Evolutionary conservation across 2,329 filamentous ascomycete genomes (phyloP).

Genomic region (Colletotrichum sp.): DNA sequence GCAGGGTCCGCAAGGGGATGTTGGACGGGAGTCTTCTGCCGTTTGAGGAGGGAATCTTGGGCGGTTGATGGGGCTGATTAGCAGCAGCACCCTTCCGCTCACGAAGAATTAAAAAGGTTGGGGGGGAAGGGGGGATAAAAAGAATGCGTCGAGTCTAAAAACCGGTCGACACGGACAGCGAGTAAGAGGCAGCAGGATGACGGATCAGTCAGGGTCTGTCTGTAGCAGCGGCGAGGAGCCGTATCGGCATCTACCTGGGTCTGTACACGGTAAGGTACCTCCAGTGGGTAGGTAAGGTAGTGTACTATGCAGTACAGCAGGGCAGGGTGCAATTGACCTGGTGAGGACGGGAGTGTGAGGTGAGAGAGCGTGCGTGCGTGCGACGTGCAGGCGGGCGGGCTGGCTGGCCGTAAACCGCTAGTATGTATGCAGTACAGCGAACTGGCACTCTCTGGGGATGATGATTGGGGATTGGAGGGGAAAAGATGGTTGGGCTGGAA

Average conservation of each 20-base stretch:
- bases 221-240: background rate
- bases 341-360: background rate
- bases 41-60: conserved; percentile 84
- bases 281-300: background rate
- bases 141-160: conserved; percentile 36
- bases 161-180: conserved; percentile 3
- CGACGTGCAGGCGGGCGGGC: background rate
- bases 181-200: background rate
- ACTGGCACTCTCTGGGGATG: background rate
- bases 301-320: background rate
- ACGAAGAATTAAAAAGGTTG: conserved; percentile 33
- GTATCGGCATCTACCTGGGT: background rate
- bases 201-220: conserved; percentile 12
- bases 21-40: conserved; percentile 76
- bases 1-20: conserved; percentile 84
- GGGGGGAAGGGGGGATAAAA: conserved; percentile 30
- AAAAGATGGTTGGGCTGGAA: background rate
- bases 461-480: background rate
- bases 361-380: background rate
- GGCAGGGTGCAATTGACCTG: background rate
- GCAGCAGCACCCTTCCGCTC: conserved; percentile 73
- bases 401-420: conserved; percentile 1
- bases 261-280: no score
- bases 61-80: conserved; percentile 73
- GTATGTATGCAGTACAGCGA: background rate